Evolutionary conservation across 805 yeast species (phyloP).

Genomic region (Kazachstania bromeliacearum): DNA sequence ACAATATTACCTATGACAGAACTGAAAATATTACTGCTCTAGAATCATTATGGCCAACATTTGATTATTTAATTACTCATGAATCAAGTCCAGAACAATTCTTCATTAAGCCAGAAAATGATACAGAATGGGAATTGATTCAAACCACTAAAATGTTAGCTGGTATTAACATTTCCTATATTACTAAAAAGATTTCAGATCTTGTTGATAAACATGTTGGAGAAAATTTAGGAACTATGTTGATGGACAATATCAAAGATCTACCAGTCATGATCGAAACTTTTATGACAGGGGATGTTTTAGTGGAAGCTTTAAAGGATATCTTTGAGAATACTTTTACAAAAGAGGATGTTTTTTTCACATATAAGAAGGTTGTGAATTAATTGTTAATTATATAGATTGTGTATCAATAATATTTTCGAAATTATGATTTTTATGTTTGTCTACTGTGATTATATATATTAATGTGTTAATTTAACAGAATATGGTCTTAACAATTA

Average conservation of each 20-base stretch:
- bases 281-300: slow-evolving; percentile 5
- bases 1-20: slow-evolving; percentile 53
- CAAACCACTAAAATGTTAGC: slow-evolving; percentile 33
- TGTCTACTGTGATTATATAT: no score
- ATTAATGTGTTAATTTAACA: no score
- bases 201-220: slow-evolving; percentile 1
- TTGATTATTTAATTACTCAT: slow-evolving; percentile 42
- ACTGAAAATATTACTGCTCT: slow-evolving; percentile 46
- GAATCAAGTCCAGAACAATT: slow-evolving; percentile 3
- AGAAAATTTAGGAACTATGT: not conserved
- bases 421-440: no score
- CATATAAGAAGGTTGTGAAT: slow-evolving; percentile 18
- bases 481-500: no score
- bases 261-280: slow-evolving; percentile 7
- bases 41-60: slow-evolving; percentile 35
- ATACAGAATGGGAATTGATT: slow-evolving; percentile 35
- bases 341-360: slow-evolving; percentile 23
- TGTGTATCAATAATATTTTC: no score
- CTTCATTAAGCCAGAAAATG: not conserved
- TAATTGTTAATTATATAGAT: not conserved
- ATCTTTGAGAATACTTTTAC: slow-evolving; percentile 16
- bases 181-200: slow-evolving; percentile 7
- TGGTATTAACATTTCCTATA: slow-evolving; percentile 31
- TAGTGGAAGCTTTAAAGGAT: slow-evolving; percentile 8
- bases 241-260: slow-evolving; percentile 13